Percentiles rank a stretch among this genome's conserved stretches.
These are phyloP conservation scores for Leishmania tarentolae DNA, from an alignment of 208 protist genomes.

Conservation along the genomic window DNA sequence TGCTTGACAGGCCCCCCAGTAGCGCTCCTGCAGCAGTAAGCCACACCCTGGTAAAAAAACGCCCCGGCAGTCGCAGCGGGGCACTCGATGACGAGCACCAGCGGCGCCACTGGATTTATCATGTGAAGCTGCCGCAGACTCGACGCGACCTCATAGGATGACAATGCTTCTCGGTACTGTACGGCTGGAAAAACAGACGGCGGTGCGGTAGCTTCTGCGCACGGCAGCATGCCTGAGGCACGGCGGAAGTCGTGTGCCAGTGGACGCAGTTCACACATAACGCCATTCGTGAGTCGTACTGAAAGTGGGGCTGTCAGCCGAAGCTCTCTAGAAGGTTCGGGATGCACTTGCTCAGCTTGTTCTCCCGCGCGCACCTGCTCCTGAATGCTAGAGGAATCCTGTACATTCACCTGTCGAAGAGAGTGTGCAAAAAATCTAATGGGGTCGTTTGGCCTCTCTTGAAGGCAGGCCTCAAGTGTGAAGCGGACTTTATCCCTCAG, in stretches of 20 bases:
- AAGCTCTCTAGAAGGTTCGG: not conserved
- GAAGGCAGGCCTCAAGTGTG: slow-evolving; percentile 55
- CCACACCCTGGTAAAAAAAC: slow-evolving; percentile 73
- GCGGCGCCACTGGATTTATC: slow-evolving; percentile 16
- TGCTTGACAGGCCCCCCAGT: slow-evolving; percentile 24
- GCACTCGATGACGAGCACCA: slow-evolving; percentile 67
- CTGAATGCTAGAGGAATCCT: not conserved
- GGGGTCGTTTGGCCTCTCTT: slow-evolving; percentile 47
- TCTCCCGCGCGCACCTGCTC: not conserved
- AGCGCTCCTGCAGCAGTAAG: slow-evolving; percentile 51
- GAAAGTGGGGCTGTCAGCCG: not conserved
- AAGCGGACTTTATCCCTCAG: slow-evolving; percentile 58
- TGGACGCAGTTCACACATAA: slow-evolving; percentile 9
- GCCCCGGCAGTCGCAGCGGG: slow-evolving; percentile 46
- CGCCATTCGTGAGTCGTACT: not conserved
- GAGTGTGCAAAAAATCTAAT: slow-evolving; percentile 57
- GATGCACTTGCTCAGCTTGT: not conserved
- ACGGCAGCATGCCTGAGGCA: not conserved
- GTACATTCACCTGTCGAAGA: slow-evolving; percentile 18
- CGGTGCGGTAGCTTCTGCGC: not conserved
- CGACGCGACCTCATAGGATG: slow-evolving; percentile 26
- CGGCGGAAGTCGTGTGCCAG: slow-evolving; percentile 15
- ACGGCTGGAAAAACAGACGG: slow-evolving; percentile 14
- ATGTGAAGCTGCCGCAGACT: slow-evolving; percentile 22
- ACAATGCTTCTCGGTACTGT: slow-evolving; percentile 14